These are phyloP conservation scores for Russula griseocarnosa DNA, from an alignment of 768 basidiomycete genomes.

Conservation along the genomic window DNA sequence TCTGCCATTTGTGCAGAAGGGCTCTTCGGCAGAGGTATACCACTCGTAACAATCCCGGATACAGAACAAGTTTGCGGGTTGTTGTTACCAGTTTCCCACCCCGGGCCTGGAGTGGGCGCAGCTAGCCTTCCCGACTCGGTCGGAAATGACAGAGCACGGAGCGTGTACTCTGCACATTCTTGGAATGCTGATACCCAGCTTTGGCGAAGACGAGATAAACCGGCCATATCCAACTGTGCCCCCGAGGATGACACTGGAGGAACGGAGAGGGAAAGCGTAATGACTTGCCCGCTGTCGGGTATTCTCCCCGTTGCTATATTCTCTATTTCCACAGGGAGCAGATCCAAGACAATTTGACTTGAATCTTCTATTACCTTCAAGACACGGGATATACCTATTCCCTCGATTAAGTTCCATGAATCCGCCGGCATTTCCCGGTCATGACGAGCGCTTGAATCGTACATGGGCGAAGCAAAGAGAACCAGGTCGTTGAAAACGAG, in stretches of 20 bases:
- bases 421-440: constrained; percentile 32
- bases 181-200: constrained; percentile 54
- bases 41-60: constrained; percentile 41
- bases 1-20: constrained; percentile 58
- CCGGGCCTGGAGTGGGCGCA: constrained; percentile 32
- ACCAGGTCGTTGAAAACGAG: constrained; percentile 69
- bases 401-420: constrained; percentile 43
- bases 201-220: constrained; percentile 30
- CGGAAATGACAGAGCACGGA: constrained; percentile 43
- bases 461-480: constrained; percentile 47
- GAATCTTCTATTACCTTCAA: constrained; percentile 44
- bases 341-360: constrained; percentile 42
- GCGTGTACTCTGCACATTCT: constrained; percentile 48
- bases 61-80: constrained; percentile 37
- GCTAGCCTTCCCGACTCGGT: constrained; percentile 34
- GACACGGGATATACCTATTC: constrained; percentile 48
- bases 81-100: constrained; percentile 32
- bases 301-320: constrained; percentile 40
- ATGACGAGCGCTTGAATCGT: constrained; percentile 18
- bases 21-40: constrained; percentile 64
- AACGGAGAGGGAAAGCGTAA: constrained; percentile 37
- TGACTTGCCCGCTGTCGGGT: constrained; percentile 35
- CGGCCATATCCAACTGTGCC: constrained; percentile 35
- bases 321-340: constrained; percentile 45
- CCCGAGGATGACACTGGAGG: constrained; percentile 30